Evolutionary conservation across 208 protist genomes (phyloP).

Genomic region (Crithidia brevicula): DNA sequence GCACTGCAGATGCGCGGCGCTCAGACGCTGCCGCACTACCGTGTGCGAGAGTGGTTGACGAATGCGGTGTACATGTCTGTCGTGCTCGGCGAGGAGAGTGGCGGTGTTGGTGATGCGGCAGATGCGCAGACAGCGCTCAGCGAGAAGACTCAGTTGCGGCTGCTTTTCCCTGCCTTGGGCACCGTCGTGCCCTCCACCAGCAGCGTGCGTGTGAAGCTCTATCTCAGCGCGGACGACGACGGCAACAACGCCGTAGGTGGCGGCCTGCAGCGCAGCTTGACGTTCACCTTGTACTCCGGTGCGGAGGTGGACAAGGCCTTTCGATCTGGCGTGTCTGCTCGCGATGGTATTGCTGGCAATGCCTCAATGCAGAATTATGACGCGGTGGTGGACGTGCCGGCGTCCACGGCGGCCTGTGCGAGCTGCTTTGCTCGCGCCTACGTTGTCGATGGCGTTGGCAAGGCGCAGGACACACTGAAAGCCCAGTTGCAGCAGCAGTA

Average conservation of each 20-base stretch:
- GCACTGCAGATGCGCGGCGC: conserved; percentile 8
- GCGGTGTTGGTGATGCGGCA: not conserved
- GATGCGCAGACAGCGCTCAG: not conserved
- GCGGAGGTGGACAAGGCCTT: conserved; percentile 18
- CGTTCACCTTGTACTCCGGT: conserved; percentile 20
- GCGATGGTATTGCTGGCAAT: not conserved
- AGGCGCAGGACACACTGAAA: conserved; percentile 4
- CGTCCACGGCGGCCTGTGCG: not conserved
- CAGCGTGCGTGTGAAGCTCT: conserved; percentile 13
- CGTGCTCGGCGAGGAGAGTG: conserved; percentile 1
- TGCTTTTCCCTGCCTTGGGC: conserved; percentile 16
- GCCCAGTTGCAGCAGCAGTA: conserved; percentile 8
- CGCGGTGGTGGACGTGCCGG: not conserved
- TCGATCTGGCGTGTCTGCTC: not conserved
- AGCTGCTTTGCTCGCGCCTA: conserved; percentile 27
- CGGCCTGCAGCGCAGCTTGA: not conserved
- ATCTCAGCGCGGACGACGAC: not conserved
- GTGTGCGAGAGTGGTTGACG: conserved; percentile 52
- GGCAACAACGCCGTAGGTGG: not conserved
- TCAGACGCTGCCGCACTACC: conserved; percentile 18
- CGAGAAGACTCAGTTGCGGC: not conserved
- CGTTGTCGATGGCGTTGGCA: not conserved
- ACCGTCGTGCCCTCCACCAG: conserved; percentile 15
- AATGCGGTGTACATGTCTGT: conserved; percentile 51
- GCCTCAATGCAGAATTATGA: not conserved